A percentile compares a stretch with the other conserved stretches of the same genome.
phyloP scores from a whole-genome alignment of 2,329 filamentous ascomycete genomes.

The Stemphylium lycopersici region DNA sequence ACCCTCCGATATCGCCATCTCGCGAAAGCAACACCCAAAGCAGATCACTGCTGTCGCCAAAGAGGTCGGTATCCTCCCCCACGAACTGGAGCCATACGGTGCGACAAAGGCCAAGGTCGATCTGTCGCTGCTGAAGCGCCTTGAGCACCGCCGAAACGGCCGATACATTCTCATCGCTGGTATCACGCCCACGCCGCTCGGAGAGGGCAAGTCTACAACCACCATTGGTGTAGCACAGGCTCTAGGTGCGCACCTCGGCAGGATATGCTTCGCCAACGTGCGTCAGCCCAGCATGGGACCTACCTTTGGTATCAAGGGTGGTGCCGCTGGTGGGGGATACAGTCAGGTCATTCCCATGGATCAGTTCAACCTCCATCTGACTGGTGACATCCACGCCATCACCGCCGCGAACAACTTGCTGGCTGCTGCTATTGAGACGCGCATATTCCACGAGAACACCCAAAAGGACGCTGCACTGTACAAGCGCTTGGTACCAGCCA shows the following conservation, averaged over 20 bases:
- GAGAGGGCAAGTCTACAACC: conserved; percentile 97
- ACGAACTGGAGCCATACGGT: conserved; percentile 93
- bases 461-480: conserved; percentile 91
- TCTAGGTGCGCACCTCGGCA: conserved; percentile 83
- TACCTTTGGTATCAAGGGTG: conserved; percentile 98
- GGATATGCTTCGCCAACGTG: conserved; percentile 93
- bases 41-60: conserved; percentile 81
- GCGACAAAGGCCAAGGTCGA: conserved; percentile 96
- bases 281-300: conserved; percentile 96
- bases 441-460: conserved; percentile 97
- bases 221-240: conserved; percentile 96
- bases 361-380: conserved; percentile 97
- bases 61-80: conserved; percentile 84
- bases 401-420: conserved; percentile 96
- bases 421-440: conserved; percentile 93
- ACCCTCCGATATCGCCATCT: conserved; percentile 95
- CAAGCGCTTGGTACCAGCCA: conserved; percentile 82
- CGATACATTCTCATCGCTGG: conserved; percentile 92
- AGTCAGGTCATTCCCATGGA: conserved; percentile 99
- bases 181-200: conserved; percentile 94
- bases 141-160: conserved; percentile 86
- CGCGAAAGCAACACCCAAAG: conserved; percentile 88
- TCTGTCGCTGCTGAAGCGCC: conserved; percentile 77
- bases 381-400: conserved; percentile 97
- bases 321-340: conserved; percentile 95